These are phyloP conservation scores for Nannizziopsis barbatae DNA, from an alignment of 2,329 filamentous ascomycete genomes.

Conservation along the genomic window DNA sequence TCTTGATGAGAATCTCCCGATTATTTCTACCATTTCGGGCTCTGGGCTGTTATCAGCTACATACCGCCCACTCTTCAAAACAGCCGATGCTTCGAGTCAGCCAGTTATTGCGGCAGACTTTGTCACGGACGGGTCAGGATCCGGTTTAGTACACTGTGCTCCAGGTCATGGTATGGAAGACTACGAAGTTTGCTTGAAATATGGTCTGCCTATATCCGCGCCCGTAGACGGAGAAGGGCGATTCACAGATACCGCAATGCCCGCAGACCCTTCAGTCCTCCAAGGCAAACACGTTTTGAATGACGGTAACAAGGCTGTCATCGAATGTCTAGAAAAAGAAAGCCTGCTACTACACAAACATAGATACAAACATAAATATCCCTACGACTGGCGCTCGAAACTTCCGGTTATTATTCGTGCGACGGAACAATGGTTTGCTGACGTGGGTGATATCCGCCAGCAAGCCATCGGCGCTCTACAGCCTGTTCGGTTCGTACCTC, in stretches of 20 bases:
- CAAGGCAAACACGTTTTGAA: constrained; percentile 60
- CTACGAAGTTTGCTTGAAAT: constrained; percentile 64
- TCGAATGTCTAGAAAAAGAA: constrained; percentile 54
- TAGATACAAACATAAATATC: constrained; percentile 78
- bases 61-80: constrained; percentile 62
- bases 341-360: constrained; percentile 56
- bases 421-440: constrained; percentile 96
- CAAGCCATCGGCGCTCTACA: constrained; percentile 59
- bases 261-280: constrained; percentile 55
- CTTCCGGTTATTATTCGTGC: constrained; percentile 80
- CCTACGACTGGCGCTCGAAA: constrained; percentile 96
- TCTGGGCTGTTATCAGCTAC: constrained; percentile 52
- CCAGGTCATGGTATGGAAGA: constrained; percentile 96
- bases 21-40: constrained; percentile 51
- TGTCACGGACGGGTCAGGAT: constrained; percentile 80
- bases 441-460: constrained; percentile 71
- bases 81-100: constrained; percentile 45
- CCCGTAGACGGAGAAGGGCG: constrained; percentile 71
- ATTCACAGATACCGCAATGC: constrained; percentile 71
- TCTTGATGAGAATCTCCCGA: constrained; percentile 40
- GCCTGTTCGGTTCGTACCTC: constrained; percentile 66
- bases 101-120: constrained; percentile 75
- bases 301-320: constrained; percentile 56
- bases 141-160: constrained; percentile 86
- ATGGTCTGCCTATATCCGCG: constrained; percentile 63